phyloP scores from a whole-genome alignment of 2,329 filamentous ascomycete genomes.

The Botrytis deweyae region DNA sequence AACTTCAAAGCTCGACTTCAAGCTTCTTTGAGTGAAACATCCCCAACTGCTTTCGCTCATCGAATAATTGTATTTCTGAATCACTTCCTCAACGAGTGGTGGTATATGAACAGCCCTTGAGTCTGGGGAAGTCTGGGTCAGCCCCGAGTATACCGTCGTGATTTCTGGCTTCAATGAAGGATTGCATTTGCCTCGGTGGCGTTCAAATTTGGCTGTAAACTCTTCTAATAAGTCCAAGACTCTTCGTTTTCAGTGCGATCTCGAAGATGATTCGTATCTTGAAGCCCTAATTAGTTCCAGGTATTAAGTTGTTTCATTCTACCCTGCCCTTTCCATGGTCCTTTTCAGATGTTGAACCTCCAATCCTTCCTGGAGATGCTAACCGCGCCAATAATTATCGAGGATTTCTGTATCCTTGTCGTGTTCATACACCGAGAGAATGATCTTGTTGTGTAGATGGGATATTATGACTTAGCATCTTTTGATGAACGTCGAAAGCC shows the following conservation, averaged over 20 bases:
- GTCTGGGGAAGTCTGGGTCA: too few relatives aligned
- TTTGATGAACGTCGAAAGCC: neutral
- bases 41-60: neutral
- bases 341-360: neutral
- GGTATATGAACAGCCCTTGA: neutral
- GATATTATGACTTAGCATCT: neutral
- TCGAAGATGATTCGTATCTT: too few relatives aligned
- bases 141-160: neutral
- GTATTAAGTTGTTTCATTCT: neutral
- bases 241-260: neutral
- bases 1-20: neutral
- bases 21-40: neutral
- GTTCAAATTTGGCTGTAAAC: neutral
- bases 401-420: neutral
- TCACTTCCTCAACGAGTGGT: too few relatives aligned
- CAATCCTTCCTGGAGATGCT: neutral
- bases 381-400: neutral
- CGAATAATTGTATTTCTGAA: neutral
- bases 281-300: neutral
- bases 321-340: neutral
- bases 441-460: neutral
- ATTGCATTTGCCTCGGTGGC: neutral
- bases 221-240: too few relatives aligned
- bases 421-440: neutral
- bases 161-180: neutral